A percentile compares a stretch with the other conserved stretches of the same genome.
Evolutionary conservation across 805 yeast species (phyloP).

Genomic region (Ogataea trehaloabstinens): DNA sequence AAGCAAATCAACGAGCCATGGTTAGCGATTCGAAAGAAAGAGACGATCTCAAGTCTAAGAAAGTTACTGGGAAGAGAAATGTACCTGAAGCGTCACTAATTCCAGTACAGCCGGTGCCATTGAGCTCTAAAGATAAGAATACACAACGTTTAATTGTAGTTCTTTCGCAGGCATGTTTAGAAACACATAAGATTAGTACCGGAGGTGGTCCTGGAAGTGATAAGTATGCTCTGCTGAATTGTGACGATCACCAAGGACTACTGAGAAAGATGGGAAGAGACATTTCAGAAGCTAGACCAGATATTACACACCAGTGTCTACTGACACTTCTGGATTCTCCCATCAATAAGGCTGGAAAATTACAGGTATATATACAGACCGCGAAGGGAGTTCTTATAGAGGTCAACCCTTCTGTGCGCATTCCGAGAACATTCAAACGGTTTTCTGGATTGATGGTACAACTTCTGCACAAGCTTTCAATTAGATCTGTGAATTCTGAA

Average conservation of each 20-base stretch:
- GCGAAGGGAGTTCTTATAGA: constrained; percentile 93
- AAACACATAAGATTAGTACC: constrained; percentile 85
- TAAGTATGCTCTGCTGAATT: constrained; percentile 88
- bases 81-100: constrained; percentile 65
- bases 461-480: constrained; percentile 84
- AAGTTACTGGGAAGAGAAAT: constrained; percentile 24
- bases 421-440: constrained; percentile 97
- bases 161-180: constrained; percentile 92
- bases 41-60: constrained; percentile 35
- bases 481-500: constrained; percentile 92
- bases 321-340: constrained; percentile 95
- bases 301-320: constrained; percentile 96
- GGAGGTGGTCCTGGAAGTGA: constrained; percentile 76
- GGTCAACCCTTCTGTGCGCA: constrained; percentile 94
- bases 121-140: constrained; percentile 79
- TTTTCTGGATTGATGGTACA: constrained; percentile 98
- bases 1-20: constrained; percentile 26
- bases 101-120: constrained; percentile 81
- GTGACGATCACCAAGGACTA: constrained; percentile 97
- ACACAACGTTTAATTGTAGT: constrained; percentile 91
- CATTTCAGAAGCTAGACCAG: constrained; percentile 98
- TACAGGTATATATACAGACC: constrained; percentile 95
- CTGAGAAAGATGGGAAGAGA: constrained; percentile 95
- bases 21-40: constrained; percentile 48
- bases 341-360: constrained; percentile 92